Evolutionary conservation across 2,329 filamentous ascomycete species (phyloP).

Genomic region (Coleophoma crateriformis): DNA sequence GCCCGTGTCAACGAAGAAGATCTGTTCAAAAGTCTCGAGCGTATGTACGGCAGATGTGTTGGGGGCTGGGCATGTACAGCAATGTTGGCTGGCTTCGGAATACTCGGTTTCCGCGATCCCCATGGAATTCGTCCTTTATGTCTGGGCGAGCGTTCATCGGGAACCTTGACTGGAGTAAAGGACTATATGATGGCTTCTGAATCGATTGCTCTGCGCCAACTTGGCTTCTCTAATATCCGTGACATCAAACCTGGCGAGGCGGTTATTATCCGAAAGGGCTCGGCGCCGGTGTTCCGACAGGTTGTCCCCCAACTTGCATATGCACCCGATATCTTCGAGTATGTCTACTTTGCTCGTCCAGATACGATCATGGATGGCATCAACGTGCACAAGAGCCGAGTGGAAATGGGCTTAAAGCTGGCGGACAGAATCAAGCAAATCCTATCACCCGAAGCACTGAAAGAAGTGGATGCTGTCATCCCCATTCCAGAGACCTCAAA

Average conservation of each 20-base stretch:
- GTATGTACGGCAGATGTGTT: constrained; percentile 68
- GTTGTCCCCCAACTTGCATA: constrained; percentile 65
- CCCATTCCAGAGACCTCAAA: constrained; percentile 82
- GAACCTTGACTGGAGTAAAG: constrained; percentile 52
- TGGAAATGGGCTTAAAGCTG: constrained; percentile 81
- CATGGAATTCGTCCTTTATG: constrained; percentile 81
- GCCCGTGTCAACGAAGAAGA: constrained; percentile 74
- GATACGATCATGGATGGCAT: constrained; percentile 85
- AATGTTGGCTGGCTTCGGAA: constrained; percentile 76
- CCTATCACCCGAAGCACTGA: constrained; percentile 63
- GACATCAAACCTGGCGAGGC: constrained; percentile 82
- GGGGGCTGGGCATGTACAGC: constrained; percentile 77
- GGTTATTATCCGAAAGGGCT: constrained; percentile 78
- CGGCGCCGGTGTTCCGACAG: constrained; percentile 68
- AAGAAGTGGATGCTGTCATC: constrained; percentile 78
- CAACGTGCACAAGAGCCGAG: constrained; percentile 74
- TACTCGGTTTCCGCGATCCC: constrained; percentile 74
- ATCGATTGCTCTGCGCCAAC: constrained; percentile 75
- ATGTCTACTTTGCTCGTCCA: constrained; percentile 80
- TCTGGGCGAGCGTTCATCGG: constrained; percentile 67
- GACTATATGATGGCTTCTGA: constrained; percentile 94
- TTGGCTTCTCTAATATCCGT: constrained; percentile 70
- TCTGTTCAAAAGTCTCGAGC: constrained; percentile 64
- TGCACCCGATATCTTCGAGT: constrained; percentile 82
- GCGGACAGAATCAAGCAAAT: constrained; percentile 65